Conservation (phyloP, 768 basidiomycete species). For the Multifurca ochricompacta region DNA sequence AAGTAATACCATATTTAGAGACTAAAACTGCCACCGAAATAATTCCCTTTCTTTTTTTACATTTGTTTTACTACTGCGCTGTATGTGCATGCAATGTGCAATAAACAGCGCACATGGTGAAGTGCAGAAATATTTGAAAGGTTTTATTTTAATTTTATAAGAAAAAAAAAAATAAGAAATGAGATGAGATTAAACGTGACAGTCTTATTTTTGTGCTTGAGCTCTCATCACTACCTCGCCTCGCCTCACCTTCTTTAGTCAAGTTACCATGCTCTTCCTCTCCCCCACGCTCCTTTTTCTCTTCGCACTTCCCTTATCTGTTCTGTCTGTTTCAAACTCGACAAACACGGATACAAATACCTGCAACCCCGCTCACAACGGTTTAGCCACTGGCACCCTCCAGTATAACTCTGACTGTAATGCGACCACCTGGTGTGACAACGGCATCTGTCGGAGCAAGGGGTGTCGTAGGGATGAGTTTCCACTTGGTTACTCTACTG, state of each 20-base stretch:
- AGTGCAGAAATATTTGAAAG: too few species aligned
- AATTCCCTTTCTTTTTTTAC: too few species aligned
- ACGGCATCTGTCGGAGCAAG: conserved; percentile 48
- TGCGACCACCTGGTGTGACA: conserved; percentile 56
- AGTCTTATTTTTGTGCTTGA: not conserved
- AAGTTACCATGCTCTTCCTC: conserved; percentile 26
- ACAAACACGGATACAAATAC: conserved; percentile 32
- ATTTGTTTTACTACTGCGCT: too few species aligned
- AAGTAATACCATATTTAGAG: not conserved
- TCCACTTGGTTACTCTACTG: conserved; percentile 57
- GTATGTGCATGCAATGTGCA: too few species aligned
- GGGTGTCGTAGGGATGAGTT: conserved; percentile 72
- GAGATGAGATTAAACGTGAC: too few species aligned
- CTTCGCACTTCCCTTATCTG: conserved; percentile 26
- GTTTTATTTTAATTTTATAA: too few species aligned
- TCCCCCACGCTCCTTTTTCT: conserved; percentile 50
- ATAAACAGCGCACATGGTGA: too few species aligned
- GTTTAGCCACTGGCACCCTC: conserved; percentile 68
- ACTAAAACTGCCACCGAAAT: not conserved
- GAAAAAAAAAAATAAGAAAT: too few species aligned
- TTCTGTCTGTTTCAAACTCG: conserved; percentile 29
- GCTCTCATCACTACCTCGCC: not conserved
- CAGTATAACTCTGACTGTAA: conserved; percentile 78
- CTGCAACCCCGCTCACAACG: conserved; percentile 51
- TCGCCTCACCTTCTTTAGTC: not conserved